Base-by-base conservation (phyloP, 2,329 filamentous ascomycete genomes). In the Monosporascus sp. region DNA sequence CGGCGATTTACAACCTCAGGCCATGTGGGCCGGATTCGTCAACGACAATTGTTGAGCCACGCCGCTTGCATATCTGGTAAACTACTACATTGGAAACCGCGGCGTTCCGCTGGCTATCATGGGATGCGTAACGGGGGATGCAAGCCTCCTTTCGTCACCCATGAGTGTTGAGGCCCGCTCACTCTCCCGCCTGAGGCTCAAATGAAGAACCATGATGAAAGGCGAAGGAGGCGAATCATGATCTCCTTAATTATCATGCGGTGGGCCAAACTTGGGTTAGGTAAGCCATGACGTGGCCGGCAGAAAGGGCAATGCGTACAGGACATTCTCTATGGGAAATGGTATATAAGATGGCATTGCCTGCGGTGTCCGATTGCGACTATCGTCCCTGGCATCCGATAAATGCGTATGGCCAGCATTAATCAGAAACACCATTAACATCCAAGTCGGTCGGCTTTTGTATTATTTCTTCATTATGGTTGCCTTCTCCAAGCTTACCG, bases 401-500 rank as follows among this genome's bases (percentile, higher is more conserved):
- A 24, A 41, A 41, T 20, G 22, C 49, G 37, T n/a, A 45, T 37
- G 18, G 18, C 11, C 20, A 7, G 38, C 45, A n/a, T 38, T 18
- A 44, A 31, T 11, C 17, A 18, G 14, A 15, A 52, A 3, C 51
- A 41, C 14, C 47, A 47, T 44, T 52, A 52, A 37, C 18, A 31
- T 28, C 26, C 18, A 14, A 43, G 20, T 31, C 38, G 15, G 7
- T 55, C 38, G n/a, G 37, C 20, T 50, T 50, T 37, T 7, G 40
- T 22, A 43, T 37, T 1, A 17, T 52, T 49, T 37, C 14, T 52
- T 53, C 55, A 58, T 20, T 9, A 64, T 64, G 62, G 60, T 63
- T 54, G 52, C 61, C 41, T 55, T 66, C 49, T 56, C 59, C 50
- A 56, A 53, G 37, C 26, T 64, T 9, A 51, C 55, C 41, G 47